A percentile compares a stretch with the other conserved stretches of the same genome.
Conservation (phyloP, 176 grass and related monocot species). For the Stipa capillata region DNA sequence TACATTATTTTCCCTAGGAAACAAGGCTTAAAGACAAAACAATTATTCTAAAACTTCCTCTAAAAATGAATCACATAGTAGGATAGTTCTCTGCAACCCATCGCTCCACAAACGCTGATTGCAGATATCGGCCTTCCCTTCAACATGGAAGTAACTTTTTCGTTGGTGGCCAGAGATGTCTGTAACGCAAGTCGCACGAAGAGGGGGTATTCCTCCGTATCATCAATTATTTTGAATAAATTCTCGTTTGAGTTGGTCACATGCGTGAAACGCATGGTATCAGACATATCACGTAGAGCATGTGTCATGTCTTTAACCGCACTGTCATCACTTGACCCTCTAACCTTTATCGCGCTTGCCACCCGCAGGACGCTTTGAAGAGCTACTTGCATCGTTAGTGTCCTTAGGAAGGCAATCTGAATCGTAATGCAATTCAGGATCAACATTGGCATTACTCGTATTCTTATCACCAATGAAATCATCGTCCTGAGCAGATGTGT, state of each 20-base stretch:
- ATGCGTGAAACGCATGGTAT: neutral
- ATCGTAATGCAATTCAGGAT: neutral
- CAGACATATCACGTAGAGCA: neutral
- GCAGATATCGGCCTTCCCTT: neutral
- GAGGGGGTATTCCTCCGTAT: neutral
- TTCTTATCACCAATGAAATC: neutral
- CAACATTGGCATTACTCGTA: too few relatives aligned
- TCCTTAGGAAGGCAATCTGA: neutral
- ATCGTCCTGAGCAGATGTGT: neutral
- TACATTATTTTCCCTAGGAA: too few relatives aligned
- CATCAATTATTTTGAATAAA: neutral
- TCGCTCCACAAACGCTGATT: neutral
- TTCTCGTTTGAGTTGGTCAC: neutral
- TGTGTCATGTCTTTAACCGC: neutral
- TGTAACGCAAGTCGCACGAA: neutral
- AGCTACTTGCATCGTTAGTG: neutral
- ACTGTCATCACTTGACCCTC: neutral
- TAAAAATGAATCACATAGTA: neutral
- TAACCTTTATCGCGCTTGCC: neutral
- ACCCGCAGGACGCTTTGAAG: neutral
- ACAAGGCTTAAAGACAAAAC: too few relatives aligned
- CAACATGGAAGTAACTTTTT: neutral
- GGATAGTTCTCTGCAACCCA: neutral
- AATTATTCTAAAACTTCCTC: too few relatives aligned
- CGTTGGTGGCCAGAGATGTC: neutral